Evolutionary conservation across 108 stramenopile species (phyloP).

Genomic region (Pseudonitzschia multistriata): DNA sequence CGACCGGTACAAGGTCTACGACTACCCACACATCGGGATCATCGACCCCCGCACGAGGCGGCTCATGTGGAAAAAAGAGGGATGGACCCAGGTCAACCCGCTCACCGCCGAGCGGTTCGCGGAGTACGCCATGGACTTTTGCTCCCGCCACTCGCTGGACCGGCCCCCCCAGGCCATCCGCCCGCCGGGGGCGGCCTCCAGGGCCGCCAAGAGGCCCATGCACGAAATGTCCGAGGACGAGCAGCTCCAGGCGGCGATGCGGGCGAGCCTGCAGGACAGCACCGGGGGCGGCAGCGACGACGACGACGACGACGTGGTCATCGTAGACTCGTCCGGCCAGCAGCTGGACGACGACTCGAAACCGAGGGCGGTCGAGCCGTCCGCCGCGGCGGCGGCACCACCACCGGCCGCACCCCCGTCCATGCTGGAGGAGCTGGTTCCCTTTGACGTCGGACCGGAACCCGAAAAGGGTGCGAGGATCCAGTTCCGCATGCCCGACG

Average conservation of each 20-base stretch:
- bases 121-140: conserved; percentile 86
- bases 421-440: conserved; percentile 45
- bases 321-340: conserved; percentile 10
- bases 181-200: conserved; percentile 23
- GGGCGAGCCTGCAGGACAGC: conserved; percentile 66
- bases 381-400: conserved; percentile 4
- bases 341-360: conserved; percentile 33
- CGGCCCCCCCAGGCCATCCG: conserved; percentile 56
- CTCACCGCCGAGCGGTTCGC: conserved; percentile 77
- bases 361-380: conserved; percentile 26
- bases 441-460: conserved; percentile 56
- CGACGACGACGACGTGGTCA: conserved; percentile 39
- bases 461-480: conserved; percentile 63
- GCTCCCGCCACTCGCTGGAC: conserved; percentile 84
- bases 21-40: conserved; percentile 87
- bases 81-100: conserved; percentile 86
- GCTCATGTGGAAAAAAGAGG: conserved; percentile 83
- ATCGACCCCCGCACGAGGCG: conserved; percentile 92
- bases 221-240: conserved; percentile 73
- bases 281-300: conserved; percentile 14
- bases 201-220: conserved; percentile 35
- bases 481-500: conserved; percentile 84
- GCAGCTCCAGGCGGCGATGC: conserved; percentile 84
- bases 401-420: conserved; percentile 6
- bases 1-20: conserved; percentile 78